Conservation (phyloP, 768 basidiomycete genomes). For the Austroboletus eburneus region DNA sequence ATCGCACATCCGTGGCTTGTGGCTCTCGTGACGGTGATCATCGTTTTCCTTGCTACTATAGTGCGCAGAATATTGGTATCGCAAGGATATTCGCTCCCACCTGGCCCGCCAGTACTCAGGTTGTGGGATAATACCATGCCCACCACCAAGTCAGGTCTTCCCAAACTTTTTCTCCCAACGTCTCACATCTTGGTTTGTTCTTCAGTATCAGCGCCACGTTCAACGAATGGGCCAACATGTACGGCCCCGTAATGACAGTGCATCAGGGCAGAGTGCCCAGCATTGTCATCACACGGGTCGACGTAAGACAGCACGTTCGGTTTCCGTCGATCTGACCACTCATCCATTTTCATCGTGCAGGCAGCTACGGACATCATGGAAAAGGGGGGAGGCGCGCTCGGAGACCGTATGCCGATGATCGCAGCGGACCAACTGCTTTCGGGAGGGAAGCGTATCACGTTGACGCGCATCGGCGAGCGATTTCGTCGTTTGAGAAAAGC, state of each 20-base stretch:
- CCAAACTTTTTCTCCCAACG: neutral
- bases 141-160: constrained; percentile 4
- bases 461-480: constrained; percentile 46
- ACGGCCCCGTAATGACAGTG: constrained; percentile 56
- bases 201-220: constrained; percentile 30
- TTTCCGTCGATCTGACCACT: too few relatives aligned
- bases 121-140: constrained; percentile 9
- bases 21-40: too few relatives aligned
- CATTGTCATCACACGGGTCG: constrained; percentile 17
- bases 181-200: neutral
- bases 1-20: too few relatives aligned
- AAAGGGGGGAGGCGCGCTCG: constrained; percentile 48
- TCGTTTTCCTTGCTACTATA: too few relatives aligned
- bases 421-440: constrained; percentile 53
- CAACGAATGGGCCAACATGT: constrained; percentile 50
- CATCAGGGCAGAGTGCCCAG: constrained; percentile 37
- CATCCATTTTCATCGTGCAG: constrained; percentile 19
- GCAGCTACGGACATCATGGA: constrained; percentile 62
- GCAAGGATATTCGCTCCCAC: constrained; percentile 11
- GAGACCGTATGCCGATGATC: constrained; percentile 49
- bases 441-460: constrained; percentile 49
- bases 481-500: constrained; percentile 55
- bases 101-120: constrained; percentile 13
- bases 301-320: constrained; percentile 15
- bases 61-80: too few relatives aligned